These are phyloP conservation scores for Arthroderma sp. DNA, from an alignment of 2,329 filamentous ascomycete genomes.

Conservation along the genomic window DNA sequence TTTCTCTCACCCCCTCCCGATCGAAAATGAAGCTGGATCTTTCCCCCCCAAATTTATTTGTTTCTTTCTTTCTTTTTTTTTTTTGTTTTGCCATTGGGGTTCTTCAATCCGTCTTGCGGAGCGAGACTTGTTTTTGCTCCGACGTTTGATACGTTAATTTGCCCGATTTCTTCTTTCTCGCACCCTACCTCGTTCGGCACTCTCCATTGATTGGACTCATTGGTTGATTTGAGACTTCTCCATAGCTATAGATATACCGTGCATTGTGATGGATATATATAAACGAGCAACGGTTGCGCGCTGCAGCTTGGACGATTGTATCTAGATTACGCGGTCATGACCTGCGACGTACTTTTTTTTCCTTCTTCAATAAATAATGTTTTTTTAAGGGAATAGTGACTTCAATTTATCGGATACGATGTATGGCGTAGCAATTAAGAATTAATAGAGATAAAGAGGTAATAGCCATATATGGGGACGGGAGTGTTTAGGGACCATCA, in stretches of 20 bases:
- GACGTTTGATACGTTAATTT: too few relatives aligned
- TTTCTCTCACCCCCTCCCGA: not conserved
- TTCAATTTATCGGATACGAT: not conserved
- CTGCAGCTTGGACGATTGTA: too few relatives aligned
- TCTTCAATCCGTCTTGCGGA: not conserved
- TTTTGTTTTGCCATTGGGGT: not conserved
- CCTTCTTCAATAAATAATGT: not conserved
- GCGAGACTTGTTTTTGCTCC: too few relatives aligned
- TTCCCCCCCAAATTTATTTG: not conserved
- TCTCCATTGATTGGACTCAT: too few relatives aligned
- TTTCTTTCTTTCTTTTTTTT: not conserved
- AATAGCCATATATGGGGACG: not conserved
- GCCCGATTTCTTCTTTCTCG: too few relatives aligned
- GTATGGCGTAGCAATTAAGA: not conserved
- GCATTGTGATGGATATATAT: too few relatives aligned
- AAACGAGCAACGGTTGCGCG: too few relatives aligned
- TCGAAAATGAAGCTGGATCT: not conserved
- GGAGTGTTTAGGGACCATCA: slow-evolving; percentile 12
- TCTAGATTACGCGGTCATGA: too few relatives aligned
- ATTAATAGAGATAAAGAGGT: not conserved
- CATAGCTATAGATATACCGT: too few relatives aligned
- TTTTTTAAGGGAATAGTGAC: not conserved
- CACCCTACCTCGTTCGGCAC: too few relatives aligned
- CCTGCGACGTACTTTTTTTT: too few relatives aligned
- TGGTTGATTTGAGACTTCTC: too few relatives aligned